A percentile compares a stretch with the other conserved stretches of the same genome.
Evolutionary conservation across 805 yeast genomes (phyloP).

Genomic region (Blastobotrys terrestris): DNA sequence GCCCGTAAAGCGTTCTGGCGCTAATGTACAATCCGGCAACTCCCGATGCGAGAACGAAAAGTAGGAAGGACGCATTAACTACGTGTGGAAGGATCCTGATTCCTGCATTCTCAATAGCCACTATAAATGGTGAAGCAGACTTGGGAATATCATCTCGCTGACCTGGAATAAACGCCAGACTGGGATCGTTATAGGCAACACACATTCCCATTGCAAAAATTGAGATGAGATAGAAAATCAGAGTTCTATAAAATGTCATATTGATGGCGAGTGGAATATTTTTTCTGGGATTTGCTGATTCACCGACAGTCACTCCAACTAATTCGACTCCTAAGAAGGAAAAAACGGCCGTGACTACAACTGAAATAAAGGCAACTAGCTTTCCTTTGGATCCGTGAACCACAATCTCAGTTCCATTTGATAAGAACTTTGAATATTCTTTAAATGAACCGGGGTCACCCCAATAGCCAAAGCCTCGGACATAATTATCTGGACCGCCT

Average conservation of each 20-base stretch:
- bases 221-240: conserved; percentile 64
- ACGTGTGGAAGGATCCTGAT: conserved; percentile 66
- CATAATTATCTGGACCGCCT: conserved; percentile 70
- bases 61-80: conserved; percentile 75
- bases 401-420: not conserved
- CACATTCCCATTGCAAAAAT: conserved; percentile 73
- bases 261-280: conserved; percentile 71
- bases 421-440: conserved; percentile 36
- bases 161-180: conserved; percentile 41
- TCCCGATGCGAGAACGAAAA: conserved; percentile 71
- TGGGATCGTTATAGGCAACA: conserved; percentile 62
- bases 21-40: conserved; percentile 57
- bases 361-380: conserved; percentile 65
- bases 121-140: conserved; percentile 60
- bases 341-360: conserved; percentile 65
- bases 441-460: conserved; percentile 52
- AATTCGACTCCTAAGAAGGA: conserved; percentile 86
- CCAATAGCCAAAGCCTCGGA: conserved; percentile 55
- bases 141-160: not conserved
- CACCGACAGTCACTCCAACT: conserved; percentile 79
- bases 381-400: conserved; percentile 52
- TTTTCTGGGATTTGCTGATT: conserved; percentile 62
- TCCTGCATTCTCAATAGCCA: conserved; percentile 62
- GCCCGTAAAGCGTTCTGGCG: conserved; percentile 59
- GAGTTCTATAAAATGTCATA: conserved; percentile 64